Percentiles rank a stretch among this genome's conserved stretches.
Evolutionary conservation across 177 flowering plant species (phyloP).

Genomic region (Telopea speciosissima): DNA sequence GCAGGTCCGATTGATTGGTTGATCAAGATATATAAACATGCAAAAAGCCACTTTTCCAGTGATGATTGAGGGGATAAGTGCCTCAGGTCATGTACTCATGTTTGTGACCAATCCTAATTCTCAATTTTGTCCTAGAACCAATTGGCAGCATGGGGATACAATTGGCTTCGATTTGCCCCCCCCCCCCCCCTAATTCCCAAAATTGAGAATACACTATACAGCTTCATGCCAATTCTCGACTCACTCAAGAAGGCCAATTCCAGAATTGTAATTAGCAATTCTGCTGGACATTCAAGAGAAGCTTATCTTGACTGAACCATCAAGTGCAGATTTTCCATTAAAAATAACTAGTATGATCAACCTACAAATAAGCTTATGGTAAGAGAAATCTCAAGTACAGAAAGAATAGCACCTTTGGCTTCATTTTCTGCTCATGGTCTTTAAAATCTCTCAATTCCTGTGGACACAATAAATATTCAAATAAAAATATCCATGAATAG

Average conservation of each 20-base stretch:
- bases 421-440: slow-evolving; percentile 75
- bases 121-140: no score
- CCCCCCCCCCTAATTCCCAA: no score
- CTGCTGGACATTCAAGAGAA: neutral
- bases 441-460: slow-evolving; percentile 83
- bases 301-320: no score
- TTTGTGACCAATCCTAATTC: no score
- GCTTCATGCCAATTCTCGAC: no score
- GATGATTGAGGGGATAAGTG: neutral
- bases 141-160: no score
- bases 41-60: neutral
- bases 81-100: neutral
- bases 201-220: no score
- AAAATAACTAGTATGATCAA: neutral
- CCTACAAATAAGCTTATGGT: neutral
- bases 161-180: no score
- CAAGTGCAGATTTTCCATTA: neutral
- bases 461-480: slow-evolving; percentile 1
- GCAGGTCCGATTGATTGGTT: neutral
- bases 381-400: neutral
- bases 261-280: neutral
- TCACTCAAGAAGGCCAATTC: no score
- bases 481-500: neutral
- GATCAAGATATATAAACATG: neutral
- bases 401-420: slow-evolving; percentile 68